A percentile compares a stretch with the other conserved stretches of the same genome.
Conservation (phyloP, 177 flowering plant species). For the Vitis hybrid region DNA sequence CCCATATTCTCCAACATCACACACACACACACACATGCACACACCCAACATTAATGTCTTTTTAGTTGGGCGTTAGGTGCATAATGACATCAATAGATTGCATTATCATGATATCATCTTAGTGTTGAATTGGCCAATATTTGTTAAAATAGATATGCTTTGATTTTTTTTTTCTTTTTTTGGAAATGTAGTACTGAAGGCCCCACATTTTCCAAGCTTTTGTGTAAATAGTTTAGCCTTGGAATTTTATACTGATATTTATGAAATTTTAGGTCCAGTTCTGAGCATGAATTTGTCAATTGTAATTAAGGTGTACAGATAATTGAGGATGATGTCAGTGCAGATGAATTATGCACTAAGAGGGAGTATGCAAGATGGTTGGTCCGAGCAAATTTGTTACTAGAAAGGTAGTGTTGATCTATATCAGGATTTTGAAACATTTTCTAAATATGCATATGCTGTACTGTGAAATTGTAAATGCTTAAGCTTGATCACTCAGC, state of each 20-base stretch:
- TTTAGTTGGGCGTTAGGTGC: too few species aligned
- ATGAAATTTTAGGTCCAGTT: conserved; percentile 23
- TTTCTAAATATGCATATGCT: background rate
- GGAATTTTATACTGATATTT: background rate
- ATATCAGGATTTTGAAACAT: background rate
- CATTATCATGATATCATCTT: too few species aligned
- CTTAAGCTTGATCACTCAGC: background rate
- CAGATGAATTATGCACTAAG: conserved; percentile 75
- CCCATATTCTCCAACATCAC: too few species aligned
- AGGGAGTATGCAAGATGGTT: conserved; percentile 94
- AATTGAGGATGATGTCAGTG: conserved; percentile 59
- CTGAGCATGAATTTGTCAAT: conserved; percentile 34
- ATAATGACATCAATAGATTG: too few species aligned
- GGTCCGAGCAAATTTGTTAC: conserved; percentile 44
- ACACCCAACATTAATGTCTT: too few species aligned
- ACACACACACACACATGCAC: too few species aligned
- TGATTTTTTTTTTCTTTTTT: too few species aligned
- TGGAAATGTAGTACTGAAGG: too few species aligned
- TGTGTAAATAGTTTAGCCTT: too few species aligned
- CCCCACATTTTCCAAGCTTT: too few species aligned
- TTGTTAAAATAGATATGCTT: too few species aligned
- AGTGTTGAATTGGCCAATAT: too few species aligned
- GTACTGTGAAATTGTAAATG: background rate
- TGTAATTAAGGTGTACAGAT: conserved; percentile 58
- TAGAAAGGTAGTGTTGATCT: conserved; percentile 67